Conservation (phyloP, 106 monocot species). For the Narthecium ossifragum region DNA sequence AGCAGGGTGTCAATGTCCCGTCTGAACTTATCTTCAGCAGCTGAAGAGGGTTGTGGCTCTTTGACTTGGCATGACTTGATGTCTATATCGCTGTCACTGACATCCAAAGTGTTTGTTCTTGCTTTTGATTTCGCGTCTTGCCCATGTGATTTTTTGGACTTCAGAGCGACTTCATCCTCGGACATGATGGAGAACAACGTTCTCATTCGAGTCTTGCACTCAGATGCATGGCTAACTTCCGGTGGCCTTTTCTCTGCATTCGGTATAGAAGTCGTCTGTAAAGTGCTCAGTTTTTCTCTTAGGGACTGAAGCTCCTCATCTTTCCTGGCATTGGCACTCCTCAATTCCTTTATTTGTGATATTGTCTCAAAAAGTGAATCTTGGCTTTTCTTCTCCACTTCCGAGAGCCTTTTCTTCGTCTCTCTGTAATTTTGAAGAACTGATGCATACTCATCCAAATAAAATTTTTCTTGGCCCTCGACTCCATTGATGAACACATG, state of each 20-base stretch:
- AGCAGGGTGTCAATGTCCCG: slow-evolving; percentile 66
- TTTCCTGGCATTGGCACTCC: slow-evolving; percentile 23
- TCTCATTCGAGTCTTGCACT: neutral
- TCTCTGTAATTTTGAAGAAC: slow-evolving; percentile 36
- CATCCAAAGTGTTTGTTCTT: neutral
- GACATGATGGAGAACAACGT: neutral
- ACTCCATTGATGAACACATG: slow-evolving; percentile 20
- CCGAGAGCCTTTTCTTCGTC: slow-evolving; percentile 23
- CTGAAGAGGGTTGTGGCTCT: slow-evolving; percentile 11
- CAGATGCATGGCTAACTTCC: neutral
- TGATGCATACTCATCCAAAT: slow-evolving; percentile 27
- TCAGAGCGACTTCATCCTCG: neutral
- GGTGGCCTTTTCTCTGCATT: neutral
- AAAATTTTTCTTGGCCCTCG: slow-evolving; percentile 32
- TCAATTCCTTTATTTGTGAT: slow-evolving; percentile 23
- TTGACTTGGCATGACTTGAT: no score
- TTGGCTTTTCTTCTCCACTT: slow-evolving; percentile 26
- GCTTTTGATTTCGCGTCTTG: neutral
- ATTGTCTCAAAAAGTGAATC: slow-evolving; percentile 18
- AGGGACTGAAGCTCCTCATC: slow-evolving; percentile 32
- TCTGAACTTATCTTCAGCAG: slow-evolving; percentile 63
- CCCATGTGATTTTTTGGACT: slow-evolving; percentile 3
- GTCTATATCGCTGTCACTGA: no score
- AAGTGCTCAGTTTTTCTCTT: slow-evolving; percentile 14
- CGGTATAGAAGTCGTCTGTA: neutral